phyloP scores from a whole-genome alignment of 768 basidiomycete species.

The Lentinula boryana region DNA sequence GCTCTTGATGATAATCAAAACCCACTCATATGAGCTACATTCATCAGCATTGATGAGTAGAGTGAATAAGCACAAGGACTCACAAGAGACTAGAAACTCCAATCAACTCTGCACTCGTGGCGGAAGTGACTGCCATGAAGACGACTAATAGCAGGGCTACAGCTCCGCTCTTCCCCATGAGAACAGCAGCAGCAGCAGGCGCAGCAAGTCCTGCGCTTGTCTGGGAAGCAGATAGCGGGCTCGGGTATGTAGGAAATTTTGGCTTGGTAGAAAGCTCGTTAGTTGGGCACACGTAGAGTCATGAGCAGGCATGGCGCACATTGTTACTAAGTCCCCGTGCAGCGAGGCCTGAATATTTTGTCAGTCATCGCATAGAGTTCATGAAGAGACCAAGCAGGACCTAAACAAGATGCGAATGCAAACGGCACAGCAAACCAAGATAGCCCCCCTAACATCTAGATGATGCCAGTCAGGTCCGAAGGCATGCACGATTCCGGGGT shows the following conservation, averaged over 20 bases:
- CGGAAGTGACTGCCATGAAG: constrained; percentile 42
- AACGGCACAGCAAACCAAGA: constrained; percentile 56
- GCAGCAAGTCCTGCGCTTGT: constrained; percentile 38
- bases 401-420: constrained; percentile 42
- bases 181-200: constrained; percentile 38
- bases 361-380: neutral
- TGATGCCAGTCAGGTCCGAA: neutral
- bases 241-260: constrained; percentile 47
- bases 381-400: constrained; percentile 9
- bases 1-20: neutral
- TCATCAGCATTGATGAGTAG: neutral
- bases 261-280: constrained; percentile 23
- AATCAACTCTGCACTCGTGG: constrained; percentile 39
- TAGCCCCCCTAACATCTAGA: constrained; percentile 48
- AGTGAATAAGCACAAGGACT: constrained; percentile 9
- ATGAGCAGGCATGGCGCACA: constrained; percentile 11
- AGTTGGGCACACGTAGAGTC: neutral
- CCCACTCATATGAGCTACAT: constrained; percentile 41
- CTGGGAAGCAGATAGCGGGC: constrained; percentile 30
- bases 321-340: constrained; percentile 28
- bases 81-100: constrained; percentile 39
- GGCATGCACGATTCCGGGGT: too few species aligned
- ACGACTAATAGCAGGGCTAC: constrained; percentile 31
- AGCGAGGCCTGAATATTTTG: constrained; percentile 17
- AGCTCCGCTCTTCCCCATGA: constrained; percentile 40